Percentiles rank a stretch among this genome's conserved stretches.
These are phyloP conservation scores for Neopestalotiopsis sp. DNA, from an alignment of 2,329 filamentous ascomycete genomes.

Conservation along the genomic window DNA sequence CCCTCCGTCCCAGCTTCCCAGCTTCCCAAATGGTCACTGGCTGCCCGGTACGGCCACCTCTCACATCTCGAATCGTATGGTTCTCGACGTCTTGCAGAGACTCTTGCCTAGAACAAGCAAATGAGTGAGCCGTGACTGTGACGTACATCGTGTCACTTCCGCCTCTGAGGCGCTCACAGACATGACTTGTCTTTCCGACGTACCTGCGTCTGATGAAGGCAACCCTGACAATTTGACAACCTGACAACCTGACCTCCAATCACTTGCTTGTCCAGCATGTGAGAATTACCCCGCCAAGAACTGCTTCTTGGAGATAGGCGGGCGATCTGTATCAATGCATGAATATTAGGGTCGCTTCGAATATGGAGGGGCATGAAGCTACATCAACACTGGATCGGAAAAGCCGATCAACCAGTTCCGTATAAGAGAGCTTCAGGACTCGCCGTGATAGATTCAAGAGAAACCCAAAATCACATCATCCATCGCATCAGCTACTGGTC, in stretches of 20 bases:
- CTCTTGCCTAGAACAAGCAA: conserved; percentile 11
- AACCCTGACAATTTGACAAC: too few species aligned
- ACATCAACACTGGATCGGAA: conserved; percentile 15
- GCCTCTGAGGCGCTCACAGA: conserved; percentile 10
- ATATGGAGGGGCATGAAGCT: conserved; percentile 10
- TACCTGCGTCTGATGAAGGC: background rate
- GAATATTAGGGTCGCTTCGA: conserved; percentile 16
- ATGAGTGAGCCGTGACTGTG: background rate
- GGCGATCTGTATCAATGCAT: conserved; percentile 12
- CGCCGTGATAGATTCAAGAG: background rate
- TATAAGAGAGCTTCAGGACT: conserved; percentile 18
- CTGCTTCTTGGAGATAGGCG: conserved; percentile 7
- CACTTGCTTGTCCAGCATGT: background rate
- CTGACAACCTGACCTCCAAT: background rate
- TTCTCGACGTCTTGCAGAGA: background rate
- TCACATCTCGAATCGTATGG: background rate
- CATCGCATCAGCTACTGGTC: conserved; percentile 19
- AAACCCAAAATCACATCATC: conserved; percentile 18
- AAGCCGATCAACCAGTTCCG: conserved; percentile 17
- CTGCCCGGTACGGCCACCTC: background rate
- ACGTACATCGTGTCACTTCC: conserved; percentile 6
- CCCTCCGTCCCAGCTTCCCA: conserved; percentile 13
- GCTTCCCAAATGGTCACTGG: conserved; percentile 10
- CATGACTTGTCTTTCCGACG: background rate
- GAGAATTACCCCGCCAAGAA: conserved; percentile 9